These are phyloP conservation scores for Coemansia sp. DNA, from an alignment of 192 early-diverging fungal genomes.

Conservation along the genomic window DNA sequence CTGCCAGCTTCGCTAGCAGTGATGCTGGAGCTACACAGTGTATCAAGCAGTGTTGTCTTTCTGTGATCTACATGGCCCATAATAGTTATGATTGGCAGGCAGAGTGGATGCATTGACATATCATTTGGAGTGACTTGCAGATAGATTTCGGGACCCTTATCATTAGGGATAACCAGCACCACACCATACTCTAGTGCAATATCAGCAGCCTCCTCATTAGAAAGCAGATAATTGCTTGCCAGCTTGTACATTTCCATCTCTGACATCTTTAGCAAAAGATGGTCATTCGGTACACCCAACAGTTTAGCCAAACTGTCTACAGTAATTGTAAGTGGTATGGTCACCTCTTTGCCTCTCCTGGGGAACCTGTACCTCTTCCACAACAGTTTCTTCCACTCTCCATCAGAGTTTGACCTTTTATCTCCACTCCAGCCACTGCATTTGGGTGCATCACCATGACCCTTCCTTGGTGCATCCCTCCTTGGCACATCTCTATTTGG, in stretches of 20 bases:
- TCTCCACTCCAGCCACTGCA: neutral
- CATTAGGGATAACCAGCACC: conserved; percentile 72
- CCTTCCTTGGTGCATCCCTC: neutral
- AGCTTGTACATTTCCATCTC: conserved; percentile 79
- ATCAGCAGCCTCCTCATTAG: conserved; percentile 78
- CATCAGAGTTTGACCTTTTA: conserved; percentile 70
- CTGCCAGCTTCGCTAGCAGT: conserved; percentile 93
- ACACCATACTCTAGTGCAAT: conserved; percentile 86
- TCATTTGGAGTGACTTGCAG: conserved; percentile 66
- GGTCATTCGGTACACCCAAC: conserved; percentile 71
- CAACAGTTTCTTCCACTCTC: conserved; percentile 5
- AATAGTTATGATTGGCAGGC: conserved; percentile 93
- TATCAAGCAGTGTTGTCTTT: conserved; percentile 93
- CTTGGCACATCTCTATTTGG: conserved; percentile 10
- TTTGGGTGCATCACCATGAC: conserved; percentile 54
- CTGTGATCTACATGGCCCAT: conserved; percentile 99
- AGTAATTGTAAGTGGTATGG: conserved; percentile 77
- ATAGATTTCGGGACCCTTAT: conserved; percentile 36
- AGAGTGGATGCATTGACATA: conserved; percentile 66
- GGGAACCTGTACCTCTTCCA: conserved; percentile 33
- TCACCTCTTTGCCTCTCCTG: conserved; percentile 59
- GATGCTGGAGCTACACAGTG: conserved; percentile 86
- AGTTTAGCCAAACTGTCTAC: conserved; percentile 79
- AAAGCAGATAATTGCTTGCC: conserved; percentile 74
- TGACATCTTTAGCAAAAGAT: conserved; percentile 70